phyloP scores from a whole-genome alignment of 805 yeast genomes.

The Saccharomycopsis sp. region DNA sequence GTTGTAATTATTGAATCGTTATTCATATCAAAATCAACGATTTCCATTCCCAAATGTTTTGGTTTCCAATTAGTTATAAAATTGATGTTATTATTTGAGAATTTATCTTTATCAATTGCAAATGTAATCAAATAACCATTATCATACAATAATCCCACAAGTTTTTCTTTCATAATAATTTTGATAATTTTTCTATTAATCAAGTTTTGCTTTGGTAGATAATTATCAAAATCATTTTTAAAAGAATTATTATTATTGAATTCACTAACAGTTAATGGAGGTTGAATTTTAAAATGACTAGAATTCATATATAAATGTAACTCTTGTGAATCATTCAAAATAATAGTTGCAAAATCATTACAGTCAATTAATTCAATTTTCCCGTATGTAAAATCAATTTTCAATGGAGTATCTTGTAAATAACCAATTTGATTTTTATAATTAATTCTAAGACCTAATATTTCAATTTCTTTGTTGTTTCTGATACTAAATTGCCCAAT shows the following conservation, averaged over 20 bases:
- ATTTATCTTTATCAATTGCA: conserved; percentile 23
- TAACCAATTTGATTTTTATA: conserved; percentile 28
- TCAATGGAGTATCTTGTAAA: conserved; percentile 29
- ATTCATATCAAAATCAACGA: conserved; percentile 57
- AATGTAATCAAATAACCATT: conserved; percentile 49
- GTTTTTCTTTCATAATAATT: conserved; percentile 30
- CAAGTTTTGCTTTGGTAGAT: conserved; percentile 43
- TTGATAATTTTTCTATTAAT: conserved; percentile 27
- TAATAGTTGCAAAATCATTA: conserved; percentile 59
- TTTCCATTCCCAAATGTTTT: conserved; percentile 42
- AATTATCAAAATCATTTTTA: conserved; percentile 39
- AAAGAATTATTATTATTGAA: conserved; percentile 3
- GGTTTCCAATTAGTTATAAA: conserved; percentile 54
- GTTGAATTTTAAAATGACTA: conserved; percentile 40
- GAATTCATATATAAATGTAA: conserved; percentile 52
- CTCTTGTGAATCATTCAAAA: conserved; percentile 46
- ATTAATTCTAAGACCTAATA: conserved; percentile 8
- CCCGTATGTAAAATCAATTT: conserved; percentile 34
- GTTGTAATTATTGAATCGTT: conserved; percentile 54
- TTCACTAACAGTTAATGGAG: conserved; percentile 21
- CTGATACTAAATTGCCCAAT: conserved; percentile 67
- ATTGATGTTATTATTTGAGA: conserved; percentile 34
- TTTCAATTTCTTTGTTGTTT: conserved; percentile 18
- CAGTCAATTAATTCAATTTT: conserved; percentile 47
- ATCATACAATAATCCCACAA: conserved; percentile 40